phyloP scores from a whole-genome alignment of 345 rosid genomes.

The Salix brachista region DNA sequence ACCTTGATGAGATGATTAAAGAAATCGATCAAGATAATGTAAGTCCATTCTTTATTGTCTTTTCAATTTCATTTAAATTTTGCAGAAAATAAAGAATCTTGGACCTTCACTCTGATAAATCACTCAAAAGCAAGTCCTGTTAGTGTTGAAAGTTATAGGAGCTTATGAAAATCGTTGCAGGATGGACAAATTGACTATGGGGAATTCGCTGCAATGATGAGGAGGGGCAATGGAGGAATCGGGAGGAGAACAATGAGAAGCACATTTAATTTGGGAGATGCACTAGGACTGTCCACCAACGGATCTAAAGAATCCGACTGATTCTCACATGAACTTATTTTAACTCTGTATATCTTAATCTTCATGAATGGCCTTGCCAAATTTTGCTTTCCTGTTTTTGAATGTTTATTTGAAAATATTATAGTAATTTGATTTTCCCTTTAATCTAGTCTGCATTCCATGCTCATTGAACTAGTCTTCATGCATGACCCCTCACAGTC shows the following conservation, averaged over 20 bases:
- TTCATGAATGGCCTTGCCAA: conserved; percentile 10
- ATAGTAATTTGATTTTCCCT: too few species aligned
- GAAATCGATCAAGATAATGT: conserved; percentile 82
- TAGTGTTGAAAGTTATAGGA: not conserved
- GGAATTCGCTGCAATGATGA: conserved; percentile 78
- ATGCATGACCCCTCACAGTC: too few species aligned
- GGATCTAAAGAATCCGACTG: conserved; percentile 21
- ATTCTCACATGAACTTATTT: not conserved
- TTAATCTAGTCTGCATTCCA: too few species aligned
- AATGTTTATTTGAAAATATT: too few species aligned
- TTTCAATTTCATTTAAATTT: not conserved
- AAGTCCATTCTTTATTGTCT: conserved; percentile 23
- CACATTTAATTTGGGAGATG: conserved; percentile 44
- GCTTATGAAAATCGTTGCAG: conserved; percentile 27
- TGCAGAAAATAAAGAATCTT: not conserved
- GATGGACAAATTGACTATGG: conserved; percentile 74
- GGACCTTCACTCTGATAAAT: not conserved
- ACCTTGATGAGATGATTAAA: conserved; percentile 74
- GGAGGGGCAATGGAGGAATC: conserved; percentile 61
- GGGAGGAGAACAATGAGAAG: conserved; percentile 63
- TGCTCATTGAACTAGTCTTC: too few species aligned
- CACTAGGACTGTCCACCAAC: conserved; percentile 21
- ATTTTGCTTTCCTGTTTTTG: not conserved
- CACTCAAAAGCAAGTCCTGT: not conserved
- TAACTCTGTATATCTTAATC: not conserved